Conservation (phyloP, 768 basidiomycete genomes). For the Lactarius tabidus region DNA sequence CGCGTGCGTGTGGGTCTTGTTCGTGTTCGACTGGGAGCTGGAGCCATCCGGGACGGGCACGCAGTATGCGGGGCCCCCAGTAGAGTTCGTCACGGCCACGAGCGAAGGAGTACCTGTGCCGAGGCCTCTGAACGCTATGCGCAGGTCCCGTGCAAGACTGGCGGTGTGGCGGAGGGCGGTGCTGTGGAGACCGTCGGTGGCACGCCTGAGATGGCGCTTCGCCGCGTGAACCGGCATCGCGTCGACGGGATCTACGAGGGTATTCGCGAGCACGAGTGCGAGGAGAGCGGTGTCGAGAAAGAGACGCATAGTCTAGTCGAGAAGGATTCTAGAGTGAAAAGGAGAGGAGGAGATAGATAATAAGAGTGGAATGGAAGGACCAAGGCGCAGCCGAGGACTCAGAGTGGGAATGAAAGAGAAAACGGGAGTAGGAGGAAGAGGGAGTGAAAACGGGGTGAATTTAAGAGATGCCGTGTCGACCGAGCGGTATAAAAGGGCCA, state of each 20-base stretch:
- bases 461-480: not conserved
- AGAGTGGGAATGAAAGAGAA: conserved; percentile 3
- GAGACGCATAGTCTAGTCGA: conserved; percentile 16
- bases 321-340: not conserved
- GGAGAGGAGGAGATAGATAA: conserved; percentile 6
- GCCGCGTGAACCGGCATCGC: conserved; percentile 25
- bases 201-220: conserved; percentile 37
- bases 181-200: conserved; percentile 47
- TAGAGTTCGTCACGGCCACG: conserved; percentile 2
- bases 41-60: conserved; percentile 11
- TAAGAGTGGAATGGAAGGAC: conserved; percentile 16
- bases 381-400: conserved; percentile 25
- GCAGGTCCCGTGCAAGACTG: conserved; percentile 63
- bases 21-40: not conserved
- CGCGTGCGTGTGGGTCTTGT: not conserved
- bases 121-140: conserved; percentile 56
- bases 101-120: conserved; percentile 32
- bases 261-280: conserved; percentile 34
- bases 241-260: conserved; percentile 31
- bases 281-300: conserved; percentile 30
- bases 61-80: conserved; percentile 24
- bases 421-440: not conserved
- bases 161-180: conserved; percentile 56
- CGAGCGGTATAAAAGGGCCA: conserved; percentile 11
- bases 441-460: conserved; percentile 1